Evolutionary conservation across 2,329 filamentous ascomycete species (phyloP), one percentile per base, ranked within the genome.

Genomic region (Calonectria crousiana): DNA sequence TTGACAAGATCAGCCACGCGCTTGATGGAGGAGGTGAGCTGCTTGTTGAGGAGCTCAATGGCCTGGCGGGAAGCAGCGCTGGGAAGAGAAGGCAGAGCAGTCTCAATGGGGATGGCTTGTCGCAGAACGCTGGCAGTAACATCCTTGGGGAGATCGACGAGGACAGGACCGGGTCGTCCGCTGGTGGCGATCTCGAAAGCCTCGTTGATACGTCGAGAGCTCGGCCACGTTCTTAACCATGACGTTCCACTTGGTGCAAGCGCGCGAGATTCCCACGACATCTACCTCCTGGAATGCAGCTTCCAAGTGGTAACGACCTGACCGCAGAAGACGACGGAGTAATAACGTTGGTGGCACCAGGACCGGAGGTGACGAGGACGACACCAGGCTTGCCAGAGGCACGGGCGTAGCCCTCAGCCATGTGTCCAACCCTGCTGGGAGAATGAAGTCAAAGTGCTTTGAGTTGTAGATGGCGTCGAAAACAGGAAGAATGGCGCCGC

Each of bases 391-490:
- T 96, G 80, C 97, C 97, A 68, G 94, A 96, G 72, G 95, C 96
- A 81, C 97, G 93, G 71, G 97, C 97, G 84, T 98, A 98, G 68
- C 97, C 97, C 87, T 98, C 94, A 20, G 97, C 97, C 97, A 98
- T 99, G 87, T 99, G 97, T 77, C 97, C 97, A 73, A 78, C 97
- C 97, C 87, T 99, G 97, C 88, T 98, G 97, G 97, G 11, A 98
- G 92, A 85, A 98, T 92, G 83, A 99, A 98, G 76, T 98, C 93
- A 88, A 98, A 98, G 86, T 98, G 94, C 88, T 94, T 93, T 72
- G 96, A 98, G 89, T 98, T 98, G 91, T 98, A 98, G 84, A 99
- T 98, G 82, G 97, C 97, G 85, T 99, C 97, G 88, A 98, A 98
- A 53, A 98, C 96, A 81, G 97, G 97, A 44, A 98, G 93, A 86